Conservation (phyloP, 176 grass and related monocot species). For the Hsuehochloa calcarea region DNA sequence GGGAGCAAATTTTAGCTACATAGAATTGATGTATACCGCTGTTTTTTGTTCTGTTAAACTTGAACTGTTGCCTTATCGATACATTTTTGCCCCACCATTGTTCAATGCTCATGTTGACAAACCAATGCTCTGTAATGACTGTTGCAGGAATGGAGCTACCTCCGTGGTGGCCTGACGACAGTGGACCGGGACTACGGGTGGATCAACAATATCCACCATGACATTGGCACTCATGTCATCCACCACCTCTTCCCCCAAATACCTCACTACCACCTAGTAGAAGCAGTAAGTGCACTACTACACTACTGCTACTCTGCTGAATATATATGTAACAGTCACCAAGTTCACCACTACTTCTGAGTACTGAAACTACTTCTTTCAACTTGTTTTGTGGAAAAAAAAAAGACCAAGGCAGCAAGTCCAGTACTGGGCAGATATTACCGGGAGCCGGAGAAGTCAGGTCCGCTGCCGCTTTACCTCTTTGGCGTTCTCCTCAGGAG, state of each 20-base stretch:
- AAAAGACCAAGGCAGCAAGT: constrained; percentile 74
- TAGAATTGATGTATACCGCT: neutral
- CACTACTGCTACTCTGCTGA: neutral
- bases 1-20: neutral
- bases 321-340: too few species aligned
- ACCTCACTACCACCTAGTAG: constrained; percentile 80
- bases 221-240: constrained; percentile 95
- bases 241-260: constrained; percentile 98
- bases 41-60: neutral
- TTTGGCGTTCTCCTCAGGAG: constrained; percentile 61
- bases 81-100: neutral
- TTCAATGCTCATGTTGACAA: neutral
- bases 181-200: constrained; percentile 88
- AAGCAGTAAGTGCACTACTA: constrained; percentile 58
- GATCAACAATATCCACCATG: constrained; percentile 94
- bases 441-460: constrained; percentile 68
- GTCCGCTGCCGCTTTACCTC: constrained; percentile 67
- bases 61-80: neutral
- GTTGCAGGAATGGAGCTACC: constrained; percentile 88
- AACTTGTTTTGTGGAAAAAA: neutral
- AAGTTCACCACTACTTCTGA: too few species aligned
- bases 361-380: too few species aligned
- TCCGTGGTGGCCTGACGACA: constrained; percentile 77
- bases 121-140: neutral
- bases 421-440: constrained; percentile 76